A percentile compares a stretch with the other conserved stretches of the same genome.
Conservation (phyloP, 768 basidiomycete genomes). For the Lactarius hatsudake region DNA sequence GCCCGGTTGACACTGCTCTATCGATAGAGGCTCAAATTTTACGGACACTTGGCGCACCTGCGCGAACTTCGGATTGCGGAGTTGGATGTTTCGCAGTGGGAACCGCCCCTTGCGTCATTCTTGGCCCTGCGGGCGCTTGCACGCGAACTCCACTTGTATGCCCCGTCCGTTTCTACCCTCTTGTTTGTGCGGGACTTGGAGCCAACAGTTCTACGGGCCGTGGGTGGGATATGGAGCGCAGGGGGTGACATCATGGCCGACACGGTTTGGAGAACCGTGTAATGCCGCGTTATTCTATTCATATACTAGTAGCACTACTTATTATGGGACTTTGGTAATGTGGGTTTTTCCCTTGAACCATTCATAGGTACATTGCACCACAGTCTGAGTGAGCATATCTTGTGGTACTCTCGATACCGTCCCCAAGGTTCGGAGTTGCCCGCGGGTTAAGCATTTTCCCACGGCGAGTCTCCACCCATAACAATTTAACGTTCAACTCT, state of each 20-base stretch:
- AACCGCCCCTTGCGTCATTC: conserved; percentile 50
- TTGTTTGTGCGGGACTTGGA: conserved; percentile 67
- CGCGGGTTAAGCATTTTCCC: background rate
- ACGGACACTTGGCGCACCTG: conserved; percentile 55
- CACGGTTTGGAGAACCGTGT: conserved; percentile 19
- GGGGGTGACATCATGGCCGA: conserved; percentile 30
- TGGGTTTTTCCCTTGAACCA: background rate
- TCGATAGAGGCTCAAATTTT: conserved; percentile 57
- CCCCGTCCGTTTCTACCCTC: conserved; percentile 47
- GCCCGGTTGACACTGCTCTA: background rate
- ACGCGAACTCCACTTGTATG: conserved; percentile 60
- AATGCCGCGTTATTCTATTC: background rate
- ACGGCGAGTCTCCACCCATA: background rate
- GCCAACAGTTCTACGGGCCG: conserved; percentile 46
- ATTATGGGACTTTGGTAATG: conserved; percentile 12
- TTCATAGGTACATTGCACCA: background rate
- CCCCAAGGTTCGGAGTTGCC: background rate
- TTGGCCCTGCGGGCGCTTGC: conserved; percentile 57
- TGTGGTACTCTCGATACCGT: conserved; percentile 1
- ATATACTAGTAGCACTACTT: background rate
- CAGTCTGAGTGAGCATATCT: conserved; percentile 10
- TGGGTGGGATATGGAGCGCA: conserved; percentile 31
- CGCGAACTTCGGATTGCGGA: conserved; percentile 53
- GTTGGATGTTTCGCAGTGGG: conserved; percentile 65
- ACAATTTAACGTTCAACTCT: background rate